A percentile compares a stretch with the other conserved stretches of the same genome.
These are phyloP conservation scores for Pythium myriotylum DNA, from an alignment of 352 stramenopile genomes.

Conservation along the genomic window DNA sequence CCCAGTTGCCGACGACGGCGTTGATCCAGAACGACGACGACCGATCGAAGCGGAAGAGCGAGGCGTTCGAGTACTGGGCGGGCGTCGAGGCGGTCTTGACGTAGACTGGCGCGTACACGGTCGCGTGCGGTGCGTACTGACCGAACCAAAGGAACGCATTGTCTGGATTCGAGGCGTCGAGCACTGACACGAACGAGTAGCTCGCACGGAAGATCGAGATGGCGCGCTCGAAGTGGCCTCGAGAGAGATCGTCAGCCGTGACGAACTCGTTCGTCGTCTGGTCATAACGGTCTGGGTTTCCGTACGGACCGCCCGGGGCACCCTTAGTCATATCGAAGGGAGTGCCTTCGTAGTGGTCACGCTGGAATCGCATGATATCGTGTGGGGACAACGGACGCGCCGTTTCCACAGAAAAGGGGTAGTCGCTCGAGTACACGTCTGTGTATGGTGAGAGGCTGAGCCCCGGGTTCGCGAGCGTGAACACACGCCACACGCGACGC, in stretches of 20 bases:
- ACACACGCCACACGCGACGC: slow-evolving; percentile 90
- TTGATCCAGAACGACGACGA: slow-evolving; percentile 77
- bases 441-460: slow-evolving; percentile 73
- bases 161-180: slow-evolving; percentile 60
- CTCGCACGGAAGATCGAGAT: slow-evolving; percentile 94
- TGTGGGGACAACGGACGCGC: slow-evolving; percentile 55
- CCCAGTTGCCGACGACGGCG: slow-evolving; percentile 88
- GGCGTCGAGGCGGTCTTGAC: slow-evolving; percentile 58
- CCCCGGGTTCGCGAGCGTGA: slow-evolving; percentile 76
- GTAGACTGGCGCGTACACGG: slow-evolving; percentile 91
- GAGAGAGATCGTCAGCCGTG: slow-evolving; percentile 46
- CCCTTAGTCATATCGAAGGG: slow-evolving; percentile 89
- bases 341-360: slow-evolving; percentile 94
- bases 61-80: slow-evolving; percentile 50
- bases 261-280: slow-evolving; percentile 45
- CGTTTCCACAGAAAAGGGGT: slow-evolving; percentile 86
- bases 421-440: slow-evolving; percentile 77
- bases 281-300: slow-evolving; percentile 91
- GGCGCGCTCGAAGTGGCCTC: slow-evolving; percentile 85
- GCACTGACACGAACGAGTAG: slow-evolving; percentile 87
- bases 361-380: slow-evolving; percentile 91
- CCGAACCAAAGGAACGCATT: slow-evolving; percentile 85
- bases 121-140: slow-evolving; percentile 89
- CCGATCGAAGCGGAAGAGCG: slow-evolving; percentile 65
- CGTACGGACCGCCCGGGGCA: slow-evolving; percentile 83